Conservation (phyloP, 1,139 yeast genomes). For the Diutina pseudorugosa region DNA sequence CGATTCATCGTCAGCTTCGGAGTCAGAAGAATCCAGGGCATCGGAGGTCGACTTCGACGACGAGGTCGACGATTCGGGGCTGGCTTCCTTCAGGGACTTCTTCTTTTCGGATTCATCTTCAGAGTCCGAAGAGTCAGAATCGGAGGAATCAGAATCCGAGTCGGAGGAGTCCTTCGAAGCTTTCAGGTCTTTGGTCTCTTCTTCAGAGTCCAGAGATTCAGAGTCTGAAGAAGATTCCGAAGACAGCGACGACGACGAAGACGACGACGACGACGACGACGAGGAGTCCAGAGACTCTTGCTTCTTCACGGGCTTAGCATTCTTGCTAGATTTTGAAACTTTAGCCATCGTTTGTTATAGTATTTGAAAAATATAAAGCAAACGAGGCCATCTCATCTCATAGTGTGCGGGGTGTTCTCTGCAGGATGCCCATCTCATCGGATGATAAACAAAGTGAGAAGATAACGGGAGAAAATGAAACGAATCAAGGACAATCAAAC, state of each 20-base stretch:
- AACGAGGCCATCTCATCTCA: neutral
- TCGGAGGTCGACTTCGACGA: constrained; percentile 4
- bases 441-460: neutral
- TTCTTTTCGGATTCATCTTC: neutral
- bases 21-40: neutral
- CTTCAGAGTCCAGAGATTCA: constrained; percentile 7
- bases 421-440: constrained; percentile 1
- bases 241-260: constrained; percentile 6
- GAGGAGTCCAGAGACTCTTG: neutral
- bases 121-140: constrained; percentile 10
- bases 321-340: constrained; percentile 15
- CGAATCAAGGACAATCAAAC: no score
- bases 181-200: neutral
- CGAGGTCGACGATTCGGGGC: constrained; percentile 12
- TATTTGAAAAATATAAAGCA: constrained; percentile 5
- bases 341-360: constrained; percentile 8
- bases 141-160: constrained; percentile 9
- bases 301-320: constrained; percentile 9
- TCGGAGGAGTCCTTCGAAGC: constrained; percentile 3
- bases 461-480: no score
- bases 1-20: constrained; percentile 4
- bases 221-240: neutral
- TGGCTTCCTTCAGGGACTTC: constrained; percentile 9
- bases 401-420: neutral
- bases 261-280: constrained; percentile 9